A percentile compares a stretch with the other conserved stretches of the same genome.
Conservation (phyloP, 345 rosid genomes). For the Aquilaria malaccensis region DNA sequence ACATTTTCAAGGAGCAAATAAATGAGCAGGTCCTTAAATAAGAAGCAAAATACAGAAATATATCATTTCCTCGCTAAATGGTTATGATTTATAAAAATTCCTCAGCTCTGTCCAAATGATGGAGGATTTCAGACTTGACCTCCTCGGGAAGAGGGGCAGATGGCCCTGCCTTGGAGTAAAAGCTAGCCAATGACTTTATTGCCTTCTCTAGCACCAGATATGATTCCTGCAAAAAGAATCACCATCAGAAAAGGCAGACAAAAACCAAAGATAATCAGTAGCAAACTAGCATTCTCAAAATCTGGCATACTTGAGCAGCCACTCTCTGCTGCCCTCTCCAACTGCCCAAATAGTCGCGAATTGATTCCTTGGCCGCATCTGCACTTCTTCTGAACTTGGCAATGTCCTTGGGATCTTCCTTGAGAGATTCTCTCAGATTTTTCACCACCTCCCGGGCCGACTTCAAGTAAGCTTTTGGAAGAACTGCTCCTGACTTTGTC, state of each 20-base stretch:
- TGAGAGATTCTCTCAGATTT: conserved; percentile 63
- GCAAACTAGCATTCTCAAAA: neutral
- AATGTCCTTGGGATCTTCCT: conserved; percentile 68
- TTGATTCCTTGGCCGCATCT: conserved; percentile 88
- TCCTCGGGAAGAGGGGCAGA: conserved; percentile 73
- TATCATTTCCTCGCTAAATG: neutral
- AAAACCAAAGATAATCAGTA: too few species aligned
- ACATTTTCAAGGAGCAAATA: too few species aligned
- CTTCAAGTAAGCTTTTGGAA: conserved; percentile 88
- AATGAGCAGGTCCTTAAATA: too few species aligned
- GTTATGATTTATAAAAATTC: conserved; percentile 47
- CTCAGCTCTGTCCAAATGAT: conserved; percentile 51
- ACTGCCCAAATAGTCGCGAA: conserved; percentile 63
- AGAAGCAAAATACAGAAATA: too few species aligned
- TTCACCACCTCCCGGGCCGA: conserved; percentile 82
- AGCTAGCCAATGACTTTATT: conserved; percentile 58
- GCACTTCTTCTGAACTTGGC: conserved; percentile 74
- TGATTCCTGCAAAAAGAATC: conserved; percentile 51
- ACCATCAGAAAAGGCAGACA: neutral
- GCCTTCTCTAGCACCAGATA: conserved; percentile 74
- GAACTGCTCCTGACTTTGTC: conserved; percentile 64
- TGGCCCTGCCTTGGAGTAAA: conserved; percentile 87
- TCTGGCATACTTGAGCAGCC: conserved; percentile 34
- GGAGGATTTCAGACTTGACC: conserved; percentile 54
- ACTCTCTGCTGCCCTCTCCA: conserved; percentile 73